Conservation (phyloP, 2,329 filamentous ascomycete species). For the Ilyonectria robusta region DNA sequence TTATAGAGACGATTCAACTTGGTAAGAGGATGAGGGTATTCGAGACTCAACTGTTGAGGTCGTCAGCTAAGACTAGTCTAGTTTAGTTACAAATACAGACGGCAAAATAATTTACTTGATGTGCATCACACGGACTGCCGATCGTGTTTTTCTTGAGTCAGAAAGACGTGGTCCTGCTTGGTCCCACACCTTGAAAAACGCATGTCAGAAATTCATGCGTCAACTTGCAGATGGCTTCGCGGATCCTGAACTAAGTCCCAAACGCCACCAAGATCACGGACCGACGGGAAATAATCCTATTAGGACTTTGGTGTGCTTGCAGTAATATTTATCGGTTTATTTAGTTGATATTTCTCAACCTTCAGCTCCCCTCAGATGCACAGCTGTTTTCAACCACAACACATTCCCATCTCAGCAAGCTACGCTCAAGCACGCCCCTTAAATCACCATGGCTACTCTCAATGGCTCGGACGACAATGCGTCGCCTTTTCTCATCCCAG, state of each 20-base stretch:
- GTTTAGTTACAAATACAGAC: background rate
- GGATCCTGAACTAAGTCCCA: background rate
- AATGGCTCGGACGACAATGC: background rate
- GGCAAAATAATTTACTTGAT: background rate
- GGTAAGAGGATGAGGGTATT: background rate
- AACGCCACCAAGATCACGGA: background rate
- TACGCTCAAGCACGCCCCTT: background rate
- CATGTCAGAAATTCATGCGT: background rate
- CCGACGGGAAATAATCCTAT: background rate
- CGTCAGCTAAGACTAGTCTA: background rate
- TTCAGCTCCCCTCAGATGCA: background rate
- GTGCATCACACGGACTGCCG: background rate
- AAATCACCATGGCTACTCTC: background rate
- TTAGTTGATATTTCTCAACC: background rate
- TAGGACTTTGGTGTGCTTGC: no score
- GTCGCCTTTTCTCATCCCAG: background rate
- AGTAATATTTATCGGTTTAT: background rate
- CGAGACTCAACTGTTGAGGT: background rate
- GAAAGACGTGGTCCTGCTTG: background rate
- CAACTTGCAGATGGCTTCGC: background rate
- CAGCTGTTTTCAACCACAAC: background rate
- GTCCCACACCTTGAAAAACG: background rate
- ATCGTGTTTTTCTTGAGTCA: background rate
- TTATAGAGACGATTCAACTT: background rate
- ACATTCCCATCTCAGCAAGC: background rate